Conservation (phyloP, 1,284 basidiomycete species). For the Apiotrichum gamsii region DNA sequence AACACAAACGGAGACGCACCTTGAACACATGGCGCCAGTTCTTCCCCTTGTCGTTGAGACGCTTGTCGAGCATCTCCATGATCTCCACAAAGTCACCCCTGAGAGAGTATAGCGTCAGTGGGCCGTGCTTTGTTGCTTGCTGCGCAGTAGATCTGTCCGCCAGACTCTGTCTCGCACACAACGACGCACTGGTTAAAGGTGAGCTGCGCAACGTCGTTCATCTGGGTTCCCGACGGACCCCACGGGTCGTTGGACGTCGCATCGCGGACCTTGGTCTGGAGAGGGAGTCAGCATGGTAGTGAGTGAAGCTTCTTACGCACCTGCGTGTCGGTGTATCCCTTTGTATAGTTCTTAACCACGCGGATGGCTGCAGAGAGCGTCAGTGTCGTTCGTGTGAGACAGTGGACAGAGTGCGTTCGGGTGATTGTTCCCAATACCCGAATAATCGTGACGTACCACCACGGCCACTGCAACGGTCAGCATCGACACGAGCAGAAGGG, state of each 20-base stretch:
- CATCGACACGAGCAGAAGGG: background rate
- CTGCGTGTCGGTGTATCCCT: conserved; percentile 74
- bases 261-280: conserved; percentile 88
- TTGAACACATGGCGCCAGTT: conserved; percentile 99
- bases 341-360: conserved; percentile 90
- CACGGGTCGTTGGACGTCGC: conserved; percentile 99
- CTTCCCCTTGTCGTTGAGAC: conserved; percentile 98
- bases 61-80: conserved; percentile 99
- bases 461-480: conserved; percentile 35
- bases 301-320: too few species aligned
- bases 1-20: conserved; percentile 51
- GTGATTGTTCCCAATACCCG: too few species aligned
- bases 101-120: conserved; percentile 11
- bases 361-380: conserved; percentile 55
- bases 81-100: conserved; percentile 98
- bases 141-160: too few species aligned
- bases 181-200: conserved; percentile 91
- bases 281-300: background rate
- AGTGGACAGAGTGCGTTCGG: too few species aligned
- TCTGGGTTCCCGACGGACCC: conserved; percentile 96
- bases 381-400: background rate
- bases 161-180: too few species aligned
- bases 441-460: conserved; percentile 30
- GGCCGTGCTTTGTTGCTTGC: background rate
- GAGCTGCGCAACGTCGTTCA: conserved; percentile 98